phyloP scores from a whole-genome alignment of 2,329 filamentous ascomycete species.

The Raffaelea albimanens region DNA sequence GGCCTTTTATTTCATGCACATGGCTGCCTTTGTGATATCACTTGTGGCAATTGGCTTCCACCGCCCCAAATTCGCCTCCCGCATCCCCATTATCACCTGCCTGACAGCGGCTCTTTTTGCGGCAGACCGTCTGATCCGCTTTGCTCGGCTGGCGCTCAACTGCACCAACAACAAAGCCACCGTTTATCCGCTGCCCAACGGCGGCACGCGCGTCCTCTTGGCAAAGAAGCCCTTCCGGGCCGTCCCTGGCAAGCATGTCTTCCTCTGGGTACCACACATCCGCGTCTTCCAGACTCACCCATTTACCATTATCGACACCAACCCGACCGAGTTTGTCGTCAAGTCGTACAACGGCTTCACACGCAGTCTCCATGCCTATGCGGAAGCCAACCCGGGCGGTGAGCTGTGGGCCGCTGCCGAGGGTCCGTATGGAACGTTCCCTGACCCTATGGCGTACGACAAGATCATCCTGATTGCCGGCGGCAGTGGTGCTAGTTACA shows the following conservation, averaged over 20 bases:
- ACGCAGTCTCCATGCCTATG: conserved; percentile 41
- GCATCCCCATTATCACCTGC: conserved; percentile 31
- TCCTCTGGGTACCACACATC: conserved; percentile 53
- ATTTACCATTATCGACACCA: conserved; percentile 47
- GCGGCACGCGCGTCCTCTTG: conserved; percentile 45
- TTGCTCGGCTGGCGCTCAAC: conserved; percentile 31
- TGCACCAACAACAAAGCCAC: conserved; percentile 41
- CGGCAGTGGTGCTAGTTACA: conserved; percentile 52
- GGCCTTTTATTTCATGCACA: conserved; percentile 43
- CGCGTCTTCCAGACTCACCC: conserved; percentile 51
- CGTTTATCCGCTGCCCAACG: conserved; percentile 42
- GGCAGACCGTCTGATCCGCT: conserved; percentile 39
- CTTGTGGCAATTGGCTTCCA: conserved; percentile 41
- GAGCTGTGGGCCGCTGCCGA: conserved; percentile 43
- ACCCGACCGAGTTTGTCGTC: conserved; percentile 49
- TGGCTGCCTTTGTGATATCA: conserved; percentile 37
- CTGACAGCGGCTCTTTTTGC: conserved; percentile 38
- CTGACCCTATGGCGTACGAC: conserved; percentile 41
- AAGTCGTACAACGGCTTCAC: conserved; percentile 52
- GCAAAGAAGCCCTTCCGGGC: conserved; percentile 36
- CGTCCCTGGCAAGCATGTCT: conserved; percentile 50
- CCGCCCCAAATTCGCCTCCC: conserved; percentile 34
- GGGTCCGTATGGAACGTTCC: conserved; percentile 48
- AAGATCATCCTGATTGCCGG: conserved; percentile 51
- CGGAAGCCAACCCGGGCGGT: conserved; percentile 36